Evolutionary conservation across 768 basidiomycete species (phyloP).

Genomic region (Boletus sp.): DNA sequence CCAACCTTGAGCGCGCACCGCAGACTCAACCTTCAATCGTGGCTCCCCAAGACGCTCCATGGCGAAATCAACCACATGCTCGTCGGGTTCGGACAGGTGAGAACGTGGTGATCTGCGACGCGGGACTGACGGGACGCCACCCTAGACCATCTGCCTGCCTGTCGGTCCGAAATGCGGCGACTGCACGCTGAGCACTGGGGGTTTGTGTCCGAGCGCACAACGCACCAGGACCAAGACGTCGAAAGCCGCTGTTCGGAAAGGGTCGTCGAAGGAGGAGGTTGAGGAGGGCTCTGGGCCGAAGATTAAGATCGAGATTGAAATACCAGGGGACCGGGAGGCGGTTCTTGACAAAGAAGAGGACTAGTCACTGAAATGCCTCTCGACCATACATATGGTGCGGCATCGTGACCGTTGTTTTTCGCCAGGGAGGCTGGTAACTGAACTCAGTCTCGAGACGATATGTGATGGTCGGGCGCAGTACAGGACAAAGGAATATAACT

Average conservation of each 20-base stretch:
- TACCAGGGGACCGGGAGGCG: neutral
- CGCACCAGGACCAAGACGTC: slow-evolving; percentile 19
- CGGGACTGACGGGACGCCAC: neutral
- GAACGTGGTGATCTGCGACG: neutral
- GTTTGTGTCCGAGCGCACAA: slow-evolving; percentile 66
- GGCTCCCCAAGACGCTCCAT: slow-evolving; percentile 73
- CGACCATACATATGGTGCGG: neutral
- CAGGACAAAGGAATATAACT: neutral
- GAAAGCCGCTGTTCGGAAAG: slow-evolving; percentile 11
- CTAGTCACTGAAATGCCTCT: neutral
- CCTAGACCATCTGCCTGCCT: slow-evolving; percentile 64
- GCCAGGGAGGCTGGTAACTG: neutral
- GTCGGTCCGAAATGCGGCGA: slow-evolving; percentile 60
- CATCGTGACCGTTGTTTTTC: neutral
- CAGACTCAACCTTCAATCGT: slow-evolving; percentile 77
- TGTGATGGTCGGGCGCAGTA: neutral
- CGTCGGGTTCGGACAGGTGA: slow-evolving; percentile 83
- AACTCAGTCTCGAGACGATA: neutral
- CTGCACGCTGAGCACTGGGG: slow-evolving; percentile 53
- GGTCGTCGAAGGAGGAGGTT: neutral
- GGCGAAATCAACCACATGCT: slow-evolving; percentile 75
- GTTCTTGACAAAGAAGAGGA: neutral
- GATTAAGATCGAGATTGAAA: slow-evolving; percentile 39
- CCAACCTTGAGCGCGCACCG: neutral
- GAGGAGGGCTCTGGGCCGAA: slow-evolving; percentile 30